Evolutionary conservation across 768 basidiomycete species (phyloP), one percentile per base, ranked within the genome.

Genomic region (Tricholoma terreum): DNA sequence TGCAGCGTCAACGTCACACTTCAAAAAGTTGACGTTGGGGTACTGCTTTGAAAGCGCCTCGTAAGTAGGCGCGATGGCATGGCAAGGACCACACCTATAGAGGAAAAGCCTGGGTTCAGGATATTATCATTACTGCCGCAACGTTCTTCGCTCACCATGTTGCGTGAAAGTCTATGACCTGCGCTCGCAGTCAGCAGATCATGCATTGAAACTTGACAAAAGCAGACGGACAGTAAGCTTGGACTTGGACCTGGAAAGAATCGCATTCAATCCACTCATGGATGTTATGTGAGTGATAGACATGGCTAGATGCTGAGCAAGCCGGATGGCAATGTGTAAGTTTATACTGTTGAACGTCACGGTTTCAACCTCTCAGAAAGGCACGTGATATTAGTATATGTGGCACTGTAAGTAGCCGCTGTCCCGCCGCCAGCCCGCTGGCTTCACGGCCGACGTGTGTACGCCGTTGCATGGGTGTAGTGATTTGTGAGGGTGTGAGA

Each of bases 121-220:
- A 42, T 30, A 30, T 2, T 5, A 15, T 27, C 38, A 35, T 14
- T 40, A 7, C 15, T n/a, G 27, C 27, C 27, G 22, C 22, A 27
- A 27, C 8, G 12, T n/a, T 31, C 15, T 52, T 14, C 15, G 62
- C 73, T 61, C 61, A 90, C 91, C 91, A 93, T 59, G 85, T 81
- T 55, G 91, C 91, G 69, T 92, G 89, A 66, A 93, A 93, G 72
- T 93, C 91, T 58, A 93, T 90, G 58, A 93, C 86, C 89, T 90
- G 49, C 21, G 22, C 27, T 27, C 6, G 6, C 19, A 3, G 34
- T 50, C 22, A 22, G 34, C 17, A 31, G 33, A 38, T 40, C 48
- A 22, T 10, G n/a, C n/a, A n/a, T n/a, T n/a, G 2, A 21, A 30
- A 36, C 17, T 6, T 40, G 51, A 38, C 30, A 22, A 54, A 30